These are phyloP conservation scores for Fusarium agapanthi DNA, from an alignment of 2,329 filamentous ascomycete species.

Conservation along the genomic window DNA sequence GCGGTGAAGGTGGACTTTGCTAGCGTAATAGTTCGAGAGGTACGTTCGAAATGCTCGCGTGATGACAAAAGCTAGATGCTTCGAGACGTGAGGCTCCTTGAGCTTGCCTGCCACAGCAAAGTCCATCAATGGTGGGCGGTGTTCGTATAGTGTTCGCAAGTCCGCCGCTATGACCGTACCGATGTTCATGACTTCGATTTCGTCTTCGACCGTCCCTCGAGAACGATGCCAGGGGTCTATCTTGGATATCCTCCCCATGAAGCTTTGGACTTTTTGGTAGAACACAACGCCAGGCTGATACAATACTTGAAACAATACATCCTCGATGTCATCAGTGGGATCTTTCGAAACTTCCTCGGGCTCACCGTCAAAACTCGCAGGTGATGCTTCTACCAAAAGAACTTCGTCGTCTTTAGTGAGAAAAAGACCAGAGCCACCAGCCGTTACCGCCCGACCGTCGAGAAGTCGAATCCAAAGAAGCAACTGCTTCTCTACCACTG, in stretches of 20 bases:
- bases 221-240: slow-evolving; percentile 66
- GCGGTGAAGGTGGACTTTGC: slow-evolving; percentile 64
- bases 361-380: slow-evolving; percentile 48
- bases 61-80: slow-evolving; percentile 58
- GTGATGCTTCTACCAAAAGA: slow-evolving; percentile 55
- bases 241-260: slow-evolving; percentile 64
- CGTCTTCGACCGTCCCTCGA: slow-evolving; percentile 64
- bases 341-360: slow-evolving; percentile 38
- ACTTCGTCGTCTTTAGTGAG: slow-evolving; percentile 58
- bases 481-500: slow-evolving; percentile 55
- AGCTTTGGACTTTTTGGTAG: slow-evolving; percentile 66
- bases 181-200: slow-evolving; percentile 66
- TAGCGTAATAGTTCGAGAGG: slow-evolving; percentile 64
- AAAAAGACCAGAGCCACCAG: slow-evolving; percentile 64
- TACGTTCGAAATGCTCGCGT: slow-evolving; percentile 64
- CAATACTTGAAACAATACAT: slow-evolving; percentile 62
- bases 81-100: slow-evolving; percentile 57
- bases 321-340: slow-evolving; percentile 52
- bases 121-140: slow-evolving; percentile 64
- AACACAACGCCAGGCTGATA: slow-evolving; percentile 66
- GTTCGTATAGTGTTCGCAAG: slow-evolving; percentile 58
- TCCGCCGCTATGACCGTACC: slow-evolving; percentile 61
- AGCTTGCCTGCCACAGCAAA: slow-evolving; percentile 62
- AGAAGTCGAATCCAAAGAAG: slow-evolving; percentile 65
- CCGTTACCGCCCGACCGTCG: slow-evolving; percentile 63